Base-by-base conservation (phyloP, 305 asterid genomes). In the Petunia hybrid region DNA sequence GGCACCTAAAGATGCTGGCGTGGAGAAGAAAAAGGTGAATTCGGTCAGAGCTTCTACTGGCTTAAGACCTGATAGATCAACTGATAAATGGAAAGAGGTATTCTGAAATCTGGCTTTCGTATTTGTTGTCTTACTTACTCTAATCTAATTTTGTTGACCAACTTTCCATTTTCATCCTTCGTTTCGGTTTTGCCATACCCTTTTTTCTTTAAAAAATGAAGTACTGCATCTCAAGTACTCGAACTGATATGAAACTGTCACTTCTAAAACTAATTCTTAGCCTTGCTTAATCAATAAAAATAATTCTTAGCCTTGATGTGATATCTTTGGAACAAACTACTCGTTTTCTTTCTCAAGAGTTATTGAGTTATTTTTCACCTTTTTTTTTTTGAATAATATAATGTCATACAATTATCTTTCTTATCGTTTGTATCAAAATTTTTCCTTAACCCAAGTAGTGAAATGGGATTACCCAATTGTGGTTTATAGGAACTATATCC, bases 81-180 rank as follows among this genome's bases (percentile, higher is more conserved):
- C 91, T 13, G 95, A 86, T 81, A 89, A 85, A 85, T 89, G 92
- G 70, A 81, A 87, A 69, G 93, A 90, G 94, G 97, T 92, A 90
- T 43, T 41, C 0, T 40, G 4, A 75, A 38, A 74, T 53, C 51
- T 74, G 1, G 0, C 38, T 63, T 38, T 14, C n/a, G 7, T 53
- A 38, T 53, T 6, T 41, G 51, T 6, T 0, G 36, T 51, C 53
- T 46, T 53, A 0, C 1, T 53, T 0, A 51, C 79, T 74, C 0
- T 74, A 38, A 55, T 51, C 79, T 22, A 8, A 55, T 75, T 38
- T 55, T 7, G 56, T 55, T 75, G 0, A 8, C 79, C 9, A 7
- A 31, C 65, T 53, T 74, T 74, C 48, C 51, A 53, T 9, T 74
- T 74, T 0, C 38, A 38, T 53, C n/a, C 51, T 0, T 51, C 14